Base-by-base conservation (phyloP, 768 basidiomycete genomes). In the Tubosaeta sp. region DNA sequence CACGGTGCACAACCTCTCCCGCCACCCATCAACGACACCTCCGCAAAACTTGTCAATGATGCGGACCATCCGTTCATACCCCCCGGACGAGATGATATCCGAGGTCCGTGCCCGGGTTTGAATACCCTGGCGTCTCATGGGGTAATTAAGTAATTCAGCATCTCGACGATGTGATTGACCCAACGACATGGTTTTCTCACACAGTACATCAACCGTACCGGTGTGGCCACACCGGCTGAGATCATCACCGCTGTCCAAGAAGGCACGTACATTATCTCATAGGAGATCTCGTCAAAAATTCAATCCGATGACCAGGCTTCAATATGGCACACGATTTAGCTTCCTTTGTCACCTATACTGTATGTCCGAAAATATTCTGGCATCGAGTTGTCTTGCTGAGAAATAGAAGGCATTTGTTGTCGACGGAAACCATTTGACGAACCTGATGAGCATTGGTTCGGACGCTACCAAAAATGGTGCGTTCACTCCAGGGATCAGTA, bases 81-180 rank as follows among this genome's bases (percentile, higher is more conserved):
- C 6, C 42, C 40, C 19, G 38, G 0, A 27, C 59, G 59, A 6
- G 54, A 56, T 30, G 60, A 65, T 18, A 59, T 65, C 27, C 62
- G 62, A 46, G 62, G 62, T 7, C 63, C 62, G 8, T 63, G 55
- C 19, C 60, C 62, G 0, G 62, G 63, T 42, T 30, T 63, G 51
- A 63, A 63, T 18, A 65, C 63, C 7, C 42, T 63, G 4, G 60
- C 63, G 3, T 56, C 59, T 63, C 62, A 63, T 10, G 63, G 62
- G n/a, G 62, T 65, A n/a, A n/a, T n/a, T n/a, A 14, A 50, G 63
- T 35, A 4, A 24, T 30, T 18, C 5, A 10, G 32, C 4, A 36
- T 30, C 3, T 45, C 34, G 4, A n/a, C 7, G 32, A 32, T 5
- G 7, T 13, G 2, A 38, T 38, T 21, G 19, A 38, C 18, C 10